Evolutionary conservation across 2,329 filamentous ascomycete species (phyloP).

Genomic region (Fusarium nygamai): DNA sequence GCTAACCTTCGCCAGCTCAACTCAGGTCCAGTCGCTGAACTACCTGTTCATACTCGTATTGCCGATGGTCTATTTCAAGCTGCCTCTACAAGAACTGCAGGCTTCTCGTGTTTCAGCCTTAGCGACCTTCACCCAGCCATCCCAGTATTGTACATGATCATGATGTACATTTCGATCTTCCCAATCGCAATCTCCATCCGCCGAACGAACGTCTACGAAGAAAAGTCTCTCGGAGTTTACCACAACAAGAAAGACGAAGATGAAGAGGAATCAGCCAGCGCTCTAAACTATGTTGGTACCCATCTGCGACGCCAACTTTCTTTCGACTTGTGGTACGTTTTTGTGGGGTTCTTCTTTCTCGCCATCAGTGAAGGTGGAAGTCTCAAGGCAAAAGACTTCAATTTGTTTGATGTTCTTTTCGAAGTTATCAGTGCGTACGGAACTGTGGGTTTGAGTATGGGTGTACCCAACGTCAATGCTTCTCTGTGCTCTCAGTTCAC

Average conservation of each 20-base stretch:
- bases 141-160: slow-evolving; percentile 93
- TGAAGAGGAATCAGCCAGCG: slow-evolving; percentile 59
- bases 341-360: slow-evolving; percentile 91
- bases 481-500: slow-evolving; percentile 87
- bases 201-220: slow-evolving; percentile 95
- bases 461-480: slow-evolving; percentile 78
- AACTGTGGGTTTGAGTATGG: slow-evolving; percentile 90
- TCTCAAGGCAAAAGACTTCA: slow-evolving; percentile 71
- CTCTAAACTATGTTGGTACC: slow-evolving; percentile 86
- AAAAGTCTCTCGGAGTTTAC: slow-evolving; percentile 83
- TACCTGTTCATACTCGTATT: slow-evolving; percentile 79
- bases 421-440: slow-evolving; percentile 93
- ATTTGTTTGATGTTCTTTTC: slow-evolving; percentile 78
- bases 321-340: slow-evolving; percentile 98
- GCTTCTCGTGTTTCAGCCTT: slow-evolving; percentile 85
- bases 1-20: slow-evolving; percentile 66
- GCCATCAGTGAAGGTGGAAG: slow-evolving; percentile 84
- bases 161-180: slow-evolving; percentile 99
- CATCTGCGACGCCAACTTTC: slow-evolving; percentile 94
- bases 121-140: slow-evolving; percentile 85
- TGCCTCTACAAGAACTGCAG: slow-evolving; percentile 87
- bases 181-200: slow-evolving; percentile 96
- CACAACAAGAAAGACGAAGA: slow-evolving; percentile 58
- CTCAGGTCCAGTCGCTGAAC: slow-evolving; percentile 70
- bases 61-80: slow-evolving; percentile 92